Percentiles rank a stretch among this genome's conserved stretches.
Evolutionary conservation across 305 asterid genomes (phyloP).

Genomic region (Andrographis paniculata): DNA sequence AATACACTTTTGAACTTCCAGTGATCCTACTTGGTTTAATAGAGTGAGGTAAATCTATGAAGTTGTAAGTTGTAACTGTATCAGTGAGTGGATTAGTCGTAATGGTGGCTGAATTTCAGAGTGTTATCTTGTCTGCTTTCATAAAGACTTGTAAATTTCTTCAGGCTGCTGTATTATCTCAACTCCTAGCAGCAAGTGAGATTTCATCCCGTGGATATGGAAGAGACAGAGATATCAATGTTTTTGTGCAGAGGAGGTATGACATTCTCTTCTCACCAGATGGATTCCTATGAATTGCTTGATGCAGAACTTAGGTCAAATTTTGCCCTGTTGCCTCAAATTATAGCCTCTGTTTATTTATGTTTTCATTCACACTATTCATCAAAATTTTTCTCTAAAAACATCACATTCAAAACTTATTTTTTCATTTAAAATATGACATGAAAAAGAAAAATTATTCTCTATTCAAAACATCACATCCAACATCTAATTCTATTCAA

Average conservation of each 20-base stretch:
- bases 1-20: not conserved
- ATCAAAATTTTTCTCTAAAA: no score
- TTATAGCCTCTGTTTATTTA: no score
- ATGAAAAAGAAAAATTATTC: no score
- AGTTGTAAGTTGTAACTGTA: not conserved
- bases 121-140: slow-evolving; percentile 18
- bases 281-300: slow-evolving; percentile 8
- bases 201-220: slow-evolving; percentile 91
- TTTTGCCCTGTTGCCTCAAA: no score
- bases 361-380: no score
- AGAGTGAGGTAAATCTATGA: not conserved
- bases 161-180: slow-evolving; percentile 88
- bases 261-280: slow-evolving; percentile 13
- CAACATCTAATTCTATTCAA: no score
- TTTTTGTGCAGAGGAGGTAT: slow-evolving; percentile 85
- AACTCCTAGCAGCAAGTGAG: slow-evolving; percentile 83
- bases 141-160: slow-evolving; percentile 26
- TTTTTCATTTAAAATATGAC: no score
- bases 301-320: no score
- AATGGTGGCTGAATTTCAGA: slow-evolving; percentile 10
- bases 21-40: not conserved
- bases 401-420: no score
- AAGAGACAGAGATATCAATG: slow-evolving; percentile 76
- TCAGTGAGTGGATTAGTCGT: not conserved
- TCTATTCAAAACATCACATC: no score